phyloP scores from a whole-genome alignment of 257 asterid species.

The Galeopsis tetrahit region DNA sequence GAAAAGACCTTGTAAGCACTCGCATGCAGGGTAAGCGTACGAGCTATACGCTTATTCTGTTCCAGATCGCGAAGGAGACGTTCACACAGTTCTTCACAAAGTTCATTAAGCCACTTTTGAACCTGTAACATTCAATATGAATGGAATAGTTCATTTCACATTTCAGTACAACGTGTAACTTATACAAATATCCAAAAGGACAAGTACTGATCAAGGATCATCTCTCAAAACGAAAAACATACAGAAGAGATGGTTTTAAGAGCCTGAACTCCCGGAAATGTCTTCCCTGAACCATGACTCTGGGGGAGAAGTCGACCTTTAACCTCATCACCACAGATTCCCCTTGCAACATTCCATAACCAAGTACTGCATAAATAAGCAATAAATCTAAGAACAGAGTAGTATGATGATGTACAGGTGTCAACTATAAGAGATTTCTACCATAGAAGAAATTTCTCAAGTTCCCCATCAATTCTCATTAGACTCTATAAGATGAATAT shows the following conservation, averaged over 20 bases:
- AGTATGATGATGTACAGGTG: conserved; percentile 18
- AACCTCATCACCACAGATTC: conserved; percentile 90
- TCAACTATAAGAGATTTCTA: background rate
- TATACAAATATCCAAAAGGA: conserved; percentile 16
- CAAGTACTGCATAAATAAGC: conserved; percentile 64
- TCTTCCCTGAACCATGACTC: conserved; percentile 97
- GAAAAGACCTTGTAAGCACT: conserved; percentile 77
- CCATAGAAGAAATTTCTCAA: background rate
- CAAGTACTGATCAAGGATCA: conserved; percentile 18
- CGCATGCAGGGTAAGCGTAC: conserved; percentile 82
- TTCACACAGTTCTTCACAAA: conserved; percentile 86
- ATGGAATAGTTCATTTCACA: conserved; percentile 16
- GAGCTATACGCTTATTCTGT: conserved; percentile 92
- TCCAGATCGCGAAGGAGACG: conserved; percentile 89
- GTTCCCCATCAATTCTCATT: conserved; percentile 15
- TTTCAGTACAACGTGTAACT: background rate
- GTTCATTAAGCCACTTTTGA: conserved; percentile 83
- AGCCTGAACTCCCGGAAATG: conserved; percentile 91
- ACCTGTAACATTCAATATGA: conserved; percentile 55
- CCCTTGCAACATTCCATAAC: conserved; percentile 93
- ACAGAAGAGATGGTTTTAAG: conserved; percentile 72
- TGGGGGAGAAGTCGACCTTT: conserved; percentile 93
- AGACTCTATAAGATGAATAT: conserved; percentile 14
- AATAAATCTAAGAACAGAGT: conserved; percentile 18
- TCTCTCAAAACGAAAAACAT: conserved; percentile 30